phyloP scores from a whole-genome alignment of 2,329 filamentous ascomycete genomes.

The Ilyonectria mors-panacis region DNA sequence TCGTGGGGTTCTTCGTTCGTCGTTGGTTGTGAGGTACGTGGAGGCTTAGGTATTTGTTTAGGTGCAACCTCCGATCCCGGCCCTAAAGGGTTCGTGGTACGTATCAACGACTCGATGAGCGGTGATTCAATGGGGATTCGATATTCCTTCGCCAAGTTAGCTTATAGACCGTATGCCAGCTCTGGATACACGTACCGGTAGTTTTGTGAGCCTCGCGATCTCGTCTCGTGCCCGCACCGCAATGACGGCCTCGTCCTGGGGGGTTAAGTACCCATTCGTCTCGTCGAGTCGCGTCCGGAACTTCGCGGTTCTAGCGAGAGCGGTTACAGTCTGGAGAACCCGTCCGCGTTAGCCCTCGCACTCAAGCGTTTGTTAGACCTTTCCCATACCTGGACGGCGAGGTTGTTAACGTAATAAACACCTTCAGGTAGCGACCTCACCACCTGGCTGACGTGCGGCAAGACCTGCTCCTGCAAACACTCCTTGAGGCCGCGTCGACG shows the following conservation, averaged over 20 bases:
- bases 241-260: constrained; percentile 39
- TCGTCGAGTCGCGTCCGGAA: constrained; percentile 46
- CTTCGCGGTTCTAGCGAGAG: constrained; percentile 40
- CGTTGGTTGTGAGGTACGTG: background rate
- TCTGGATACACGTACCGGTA: constrained; percentile 39
- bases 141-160: constrained; percentile 26
- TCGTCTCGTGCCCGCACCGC: constrained; percentile 32
- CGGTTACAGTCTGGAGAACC: constrained; percentile 39
- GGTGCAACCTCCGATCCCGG: background rate
- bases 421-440: constrained; percentile 44
- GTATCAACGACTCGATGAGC: background rate
- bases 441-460: constrained; percentile 51
- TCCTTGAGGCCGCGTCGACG: constrained; percentile 39
- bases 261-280: constrained; percentile 34
- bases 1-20: constrained; percentile 9
- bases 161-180: background rate
- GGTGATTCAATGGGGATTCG: background rate
- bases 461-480: constrained; percentile 50
- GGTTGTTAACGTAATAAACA: constrained; percentile 44
- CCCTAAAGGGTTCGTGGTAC: background rate
- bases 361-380: background rate
- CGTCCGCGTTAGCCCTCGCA: background rate
- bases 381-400: constrained; percentile 51
- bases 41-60: background rate
- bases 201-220: constrained; percentile 39